These are phyloP conservation scores for Sedum album DNA, from an alignment of 164 flowering plant species.

Conservation along the genomic window DNA sequence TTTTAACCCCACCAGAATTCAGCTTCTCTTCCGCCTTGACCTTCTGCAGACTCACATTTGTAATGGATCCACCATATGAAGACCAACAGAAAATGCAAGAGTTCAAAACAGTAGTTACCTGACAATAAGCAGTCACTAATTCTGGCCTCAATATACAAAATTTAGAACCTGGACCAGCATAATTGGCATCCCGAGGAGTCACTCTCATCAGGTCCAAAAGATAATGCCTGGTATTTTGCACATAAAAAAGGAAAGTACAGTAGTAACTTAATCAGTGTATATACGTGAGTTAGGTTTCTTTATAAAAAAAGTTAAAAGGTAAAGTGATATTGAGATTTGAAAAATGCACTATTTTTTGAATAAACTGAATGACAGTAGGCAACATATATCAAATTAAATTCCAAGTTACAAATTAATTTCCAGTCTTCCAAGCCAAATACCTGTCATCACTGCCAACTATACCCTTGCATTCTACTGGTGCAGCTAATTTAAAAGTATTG, in stretches of 20 bases:
- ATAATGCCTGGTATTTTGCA: conserved; percentile 63
- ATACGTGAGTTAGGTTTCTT: background rate
- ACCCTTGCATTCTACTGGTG: conserved; percentile 99
- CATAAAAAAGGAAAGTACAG: background rate
- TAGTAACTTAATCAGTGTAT: background rate
- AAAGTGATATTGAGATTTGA: background rate
- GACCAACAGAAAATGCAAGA: background rate
- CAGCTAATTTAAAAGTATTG: conserved; percentile 73
- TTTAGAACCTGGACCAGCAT: conserved; percentile 67
- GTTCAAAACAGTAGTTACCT: conserved; percentile 32
- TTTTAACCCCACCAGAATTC: conserved; percentile 31
- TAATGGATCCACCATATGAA: conserved; percentile 13
- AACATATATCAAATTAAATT: background rate
- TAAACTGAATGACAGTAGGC: background rate
- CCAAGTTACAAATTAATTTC: background rate
- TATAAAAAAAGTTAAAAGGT: background rate
- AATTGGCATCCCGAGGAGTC: conserved; percentile 98
- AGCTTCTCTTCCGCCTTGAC: conserved; percentile 49
- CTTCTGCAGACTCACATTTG: conserved; percentile 32
- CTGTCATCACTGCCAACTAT: conserved; percentile 99
- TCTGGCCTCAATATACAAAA: conserved; percentile 94
- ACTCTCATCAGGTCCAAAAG: conserved; percentile 96
- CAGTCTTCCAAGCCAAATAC: conserved; percentile 17
- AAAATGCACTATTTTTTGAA: background rate
- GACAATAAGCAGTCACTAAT: conserved; percentile 67